Evolutionary conservation across 352 stramenopile species (phyloP).

Genomic region (Phytophthora foliorum): DNA sequence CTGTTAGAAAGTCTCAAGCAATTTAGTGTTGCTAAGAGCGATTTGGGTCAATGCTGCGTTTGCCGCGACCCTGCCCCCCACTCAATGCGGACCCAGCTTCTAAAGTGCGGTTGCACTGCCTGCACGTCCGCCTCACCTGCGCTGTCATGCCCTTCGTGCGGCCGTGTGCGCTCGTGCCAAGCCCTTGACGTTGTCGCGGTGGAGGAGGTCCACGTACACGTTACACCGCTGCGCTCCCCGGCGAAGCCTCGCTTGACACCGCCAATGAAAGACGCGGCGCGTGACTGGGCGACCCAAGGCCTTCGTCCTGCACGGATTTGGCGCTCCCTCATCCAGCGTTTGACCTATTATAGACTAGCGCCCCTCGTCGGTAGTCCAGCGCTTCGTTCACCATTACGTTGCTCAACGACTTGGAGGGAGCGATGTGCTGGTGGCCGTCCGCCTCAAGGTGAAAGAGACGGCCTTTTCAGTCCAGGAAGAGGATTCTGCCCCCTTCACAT

Average conservation of each 20-base stretch:
- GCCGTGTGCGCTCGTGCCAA: slow-evolving; percentile 2
- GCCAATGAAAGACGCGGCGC: slow-evolving; percentile 4
- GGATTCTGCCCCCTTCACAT: neutral
- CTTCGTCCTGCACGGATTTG: slow-evolving; percentile 2
- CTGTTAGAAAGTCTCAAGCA: too few species aligned
- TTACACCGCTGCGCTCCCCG: neutral
- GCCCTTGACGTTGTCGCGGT: neutral
- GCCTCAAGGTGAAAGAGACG: neutral
- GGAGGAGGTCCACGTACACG: slow-evolving; percentile 1
- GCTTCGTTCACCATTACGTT: slow-evolving; percentile 23
- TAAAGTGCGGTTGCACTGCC: neutral
- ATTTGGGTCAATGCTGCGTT: too few species aligned
- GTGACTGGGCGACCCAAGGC: slow-evolving; percentile 16
- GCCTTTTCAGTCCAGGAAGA: slow-evolving; percentile 1
- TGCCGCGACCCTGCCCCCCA: too few species aligned
- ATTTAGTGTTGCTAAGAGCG: too few species aligned
- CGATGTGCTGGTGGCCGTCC: neutral
- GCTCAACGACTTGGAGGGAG: neutral
- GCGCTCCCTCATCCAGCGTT: slow-evolving; percentile 9
- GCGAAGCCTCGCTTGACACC: neutral
- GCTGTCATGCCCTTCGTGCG: slow-evolving; percentile 11
- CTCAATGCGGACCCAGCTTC: too few species aligned
- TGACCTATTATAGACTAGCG: neutral
- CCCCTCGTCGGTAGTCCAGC: slow-evolving; percentile 1
- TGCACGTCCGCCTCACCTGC: neutral